Conservation (phyloP, 805 yeast genomes). For the Kregervanrija delftensis region DNA sequence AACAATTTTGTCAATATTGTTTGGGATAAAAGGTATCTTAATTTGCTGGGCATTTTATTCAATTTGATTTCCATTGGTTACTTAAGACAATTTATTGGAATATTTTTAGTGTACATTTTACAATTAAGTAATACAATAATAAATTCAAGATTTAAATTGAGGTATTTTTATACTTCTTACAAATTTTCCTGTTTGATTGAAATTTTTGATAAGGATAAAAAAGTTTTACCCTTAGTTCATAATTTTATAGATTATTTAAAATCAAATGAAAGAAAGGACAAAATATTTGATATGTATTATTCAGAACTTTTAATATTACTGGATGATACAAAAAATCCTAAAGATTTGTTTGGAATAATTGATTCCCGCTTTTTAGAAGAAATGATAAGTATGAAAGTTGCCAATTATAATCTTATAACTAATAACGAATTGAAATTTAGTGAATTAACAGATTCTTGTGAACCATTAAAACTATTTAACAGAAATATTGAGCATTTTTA, state of each 20-base stretch:
- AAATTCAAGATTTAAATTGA: slow-evolving; percentile 14
- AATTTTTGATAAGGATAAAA: slow-evolving; percentile 14
- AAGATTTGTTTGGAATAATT: slow-evolving; percentile 10
- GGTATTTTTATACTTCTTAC: slow-evolving; percentile 17
- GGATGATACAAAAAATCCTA: neutral
- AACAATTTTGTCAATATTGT: slow-evolving; percentile 18
- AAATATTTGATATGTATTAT: slow-evolving; percentile 15
- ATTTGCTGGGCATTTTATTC: slow-evolving; percentile 18
- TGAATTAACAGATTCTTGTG: no score
- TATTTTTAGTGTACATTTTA: slow-evolving; percentile 17
- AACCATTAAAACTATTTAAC: no score
- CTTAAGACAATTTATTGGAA: slow-evolving; percentile 14
- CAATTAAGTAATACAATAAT: slow-evolving; percentile 9
- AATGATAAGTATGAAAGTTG: slow-evolving; percentile 7
- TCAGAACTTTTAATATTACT: slow-evolving; percentile 1
- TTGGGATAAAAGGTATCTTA: slow-evolving; percentile 13
- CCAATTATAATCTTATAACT: no score
- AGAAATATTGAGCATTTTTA: no score
- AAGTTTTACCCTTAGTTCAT: slow-evolving; percentile 13
- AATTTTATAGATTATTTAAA: slow-evolving; percentile 6
- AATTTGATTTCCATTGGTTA: slow-evolving; percentile 24
- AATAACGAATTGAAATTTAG: no score
- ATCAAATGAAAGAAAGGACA: slow-evolving; percentile 1
- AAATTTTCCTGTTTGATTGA: slow-evolving; percentile 16
- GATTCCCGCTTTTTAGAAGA: slow-evolving; percentile 6